Evolutionary conservation across 73 alveolate genomes (phyloP).

Genomic region (Tetrahymena elliotti): DNA sequence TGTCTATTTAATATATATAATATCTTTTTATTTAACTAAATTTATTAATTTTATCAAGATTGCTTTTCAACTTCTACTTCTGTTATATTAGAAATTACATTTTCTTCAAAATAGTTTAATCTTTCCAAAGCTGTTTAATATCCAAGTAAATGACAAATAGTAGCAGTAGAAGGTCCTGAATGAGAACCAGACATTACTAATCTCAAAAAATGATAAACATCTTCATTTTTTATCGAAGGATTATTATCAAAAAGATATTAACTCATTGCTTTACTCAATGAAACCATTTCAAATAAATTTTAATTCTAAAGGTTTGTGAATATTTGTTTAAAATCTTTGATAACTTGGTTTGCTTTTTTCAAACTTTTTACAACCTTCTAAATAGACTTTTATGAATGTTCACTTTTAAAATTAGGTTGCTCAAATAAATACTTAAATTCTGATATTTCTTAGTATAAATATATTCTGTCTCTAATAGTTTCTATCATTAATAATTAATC

Average conservation of each 20-base stretch:
- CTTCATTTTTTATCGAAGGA: constrained; percentile 33
- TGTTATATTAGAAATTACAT: not conserved
- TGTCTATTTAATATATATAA: no score
- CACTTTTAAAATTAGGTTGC: constrained; percentile 26
- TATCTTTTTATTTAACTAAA: not conserved
- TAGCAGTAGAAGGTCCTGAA: constrained; percentile 53
- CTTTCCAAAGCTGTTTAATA: constrained; percentile 13
- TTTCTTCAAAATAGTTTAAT: not conserved
- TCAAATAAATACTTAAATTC: constrained; percentile 42
- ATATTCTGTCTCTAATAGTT: constrained; percentile 36
- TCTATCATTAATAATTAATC: constrained; percentile 33
- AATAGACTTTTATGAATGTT: constrained; percentile 7
- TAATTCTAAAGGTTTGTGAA: not conserved
- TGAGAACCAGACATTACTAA: constrained; percentile 37
- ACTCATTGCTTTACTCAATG: constrained; percentile 25
- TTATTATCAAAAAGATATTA: constrained; percentile 34
- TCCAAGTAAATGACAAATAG: constrained; percentile 41
- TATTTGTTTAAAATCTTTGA: not conserved
- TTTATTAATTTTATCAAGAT: not conserved
- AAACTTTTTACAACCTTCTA: constrained; percentile 2
- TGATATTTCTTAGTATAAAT: constrained; percentile 33
- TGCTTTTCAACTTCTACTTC: not conserved
- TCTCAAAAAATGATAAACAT: constrained; percentile 43
- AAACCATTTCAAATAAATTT: constrained; percentile 1
- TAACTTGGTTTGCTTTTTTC: not conserved